Base-by-base conservation (phyloP, 2,329 filamentous ascomycete genomes). In the Venturia oleaginea region DNA sequence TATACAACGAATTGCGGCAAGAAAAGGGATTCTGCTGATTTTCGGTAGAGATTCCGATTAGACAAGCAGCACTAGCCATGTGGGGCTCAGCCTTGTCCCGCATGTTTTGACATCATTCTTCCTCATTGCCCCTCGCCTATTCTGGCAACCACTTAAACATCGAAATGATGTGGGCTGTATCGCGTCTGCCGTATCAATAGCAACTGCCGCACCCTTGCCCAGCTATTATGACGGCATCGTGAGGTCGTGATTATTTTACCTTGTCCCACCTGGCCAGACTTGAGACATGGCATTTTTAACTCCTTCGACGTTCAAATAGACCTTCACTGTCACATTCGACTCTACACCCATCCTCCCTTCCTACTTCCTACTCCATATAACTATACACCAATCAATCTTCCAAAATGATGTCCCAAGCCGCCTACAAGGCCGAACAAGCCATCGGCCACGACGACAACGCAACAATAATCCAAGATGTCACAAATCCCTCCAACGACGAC, bases 381-480 rank as follows among this genome's bases (percentile, higher is more conserved):
- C 27, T 13, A 4, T 61, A 4, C n/a, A 43, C 59, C 37, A 4
- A 24, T 24, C 11, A 46, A 37, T 54, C 34, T 4, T 27, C 34
- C 43, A 87, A 87, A 80, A 79, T 84, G 30, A 73, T 83, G 64
- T 80, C 85, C 63, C 86, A 89, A 80, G 87, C 84, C 76, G 90
- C 90, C 59, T 84, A 83, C 66, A 72, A 82, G 65, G 83, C 76
- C 64, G 91, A 94, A 72, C 84, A 88, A 77, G 76, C 76, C 61
- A 72, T 92, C 59, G 89, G 89, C 61, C 88, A 92, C 71, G 82
- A 78, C 68, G 80, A 83, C 69, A 87, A 87, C 70, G 81, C 86
- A 22, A 79, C 82, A 62, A 89, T 85, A 0, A 77, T 81, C 19
- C 90, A 93, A 67, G 86, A 94, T 71, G 79, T 93, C 59, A 78